Percentiles rank a stretch among this genome's conserved stretches.
These are phyloP conservation scores for Arthrobotrys sphaeroides DNA, from an alignment of 2,329 filamentous ascomycete genomes.

Conservation along the genomic window DNA sequence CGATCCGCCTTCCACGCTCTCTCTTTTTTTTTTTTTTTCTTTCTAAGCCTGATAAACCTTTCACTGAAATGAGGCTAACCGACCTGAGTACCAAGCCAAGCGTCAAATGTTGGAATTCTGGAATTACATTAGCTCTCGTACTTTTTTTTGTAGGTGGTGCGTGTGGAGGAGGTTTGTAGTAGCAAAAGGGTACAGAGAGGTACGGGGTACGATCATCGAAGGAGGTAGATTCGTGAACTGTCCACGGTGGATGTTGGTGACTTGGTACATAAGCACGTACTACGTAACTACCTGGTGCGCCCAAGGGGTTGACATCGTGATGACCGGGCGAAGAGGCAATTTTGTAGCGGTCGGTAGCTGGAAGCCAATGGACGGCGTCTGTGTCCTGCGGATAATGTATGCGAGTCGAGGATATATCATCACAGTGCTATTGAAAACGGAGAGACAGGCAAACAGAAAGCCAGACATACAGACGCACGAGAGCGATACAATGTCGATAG, in stretches of 20 bases:
- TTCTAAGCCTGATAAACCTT: background rate
- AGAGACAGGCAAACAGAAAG: background rate
- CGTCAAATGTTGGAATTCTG: constrained; percentile 24
- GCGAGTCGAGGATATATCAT: constrained; percentile 12
- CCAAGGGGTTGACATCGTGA: background rate
- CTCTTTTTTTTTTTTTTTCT: background rate
- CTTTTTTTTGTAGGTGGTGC: background rate
- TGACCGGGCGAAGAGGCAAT: background rate
- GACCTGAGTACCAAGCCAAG: background rate
- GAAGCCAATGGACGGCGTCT: background rate
- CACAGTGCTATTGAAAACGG: constrained; percentile 5
- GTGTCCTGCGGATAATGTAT: background rate
- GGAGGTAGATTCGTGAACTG: background rate
- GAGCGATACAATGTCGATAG: background rate
- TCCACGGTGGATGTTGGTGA: background rate
- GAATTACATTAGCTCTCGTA: constrained; percentile 28
- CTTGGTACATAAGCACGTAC: background rate
- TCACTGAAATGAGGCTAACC: constrained; percentile 16
- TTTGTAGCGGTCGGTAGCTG: background rate
- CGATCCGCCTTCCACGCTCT: constrained; percentile 24
- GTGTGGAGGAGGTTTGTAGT: background rate
- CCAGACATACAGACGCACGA: too few species aligned
- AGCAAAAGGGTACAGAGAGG: background rate
- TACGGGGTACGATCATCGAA: background rate
- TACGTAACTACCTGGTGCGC: background rate